Evolutionary conservation across 768 basidiomycete genomes (phyloP).

Genomic region (Chalciporus chontae): DNA sequence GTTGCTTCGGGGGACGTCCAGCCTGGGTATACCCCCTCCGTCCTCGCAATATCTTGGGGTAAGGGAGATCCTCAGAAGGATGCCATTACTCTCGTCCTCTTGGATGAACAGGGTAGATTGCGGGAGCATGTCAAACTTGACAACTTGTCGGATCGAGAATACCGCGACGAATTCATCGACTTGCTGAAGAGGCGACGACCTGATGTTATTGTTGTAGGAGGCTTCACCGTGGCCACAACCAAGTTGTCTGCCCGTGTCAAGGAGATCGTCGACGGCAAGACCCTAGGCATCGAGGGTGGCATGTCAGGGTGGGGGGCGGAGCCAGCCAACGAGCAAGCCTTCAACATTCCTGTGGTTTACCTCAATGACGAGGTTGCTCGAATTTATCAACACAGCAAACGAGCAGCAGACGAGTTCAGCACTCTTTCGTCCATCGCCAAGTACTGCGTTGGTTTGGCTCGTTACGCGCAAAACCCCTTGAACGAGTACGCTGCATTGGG

Average conservation of each 20-base stretch:
- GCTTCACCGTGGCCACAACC: constrained; percentile 79
- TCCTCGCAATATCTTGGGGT: constrained; percentile 92
- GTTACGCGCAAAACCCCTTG: constrained; percentile 90
- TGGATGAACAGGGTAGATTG: constrained; percentile 86
- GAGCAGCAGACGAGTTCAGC: constrained; percentile 81
- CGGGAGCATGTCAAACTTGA: constrained; percentile 90
- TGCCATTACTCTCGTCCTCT: constrained; percentile 76
- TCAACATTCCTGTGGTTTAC: constrained; percentile 74
- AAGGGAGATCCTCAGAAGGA: constrained; percentile 93
- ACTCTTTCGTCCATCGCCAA: constrained; percentile 73
- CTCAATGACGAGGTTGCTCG: constrained; percentile 90
- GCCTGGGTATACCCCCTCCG: constrained; percentile 67
- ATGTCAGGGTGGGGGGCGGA: constrained; percentile 26
- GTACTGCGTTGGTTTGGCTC: constrained; percentile 91
- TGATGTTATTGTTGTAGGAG: constrained; percentile 85
- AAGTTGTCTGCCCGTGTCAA: constrained; percentile 66
- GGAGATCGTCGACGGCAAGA: constrained; percentile 41
- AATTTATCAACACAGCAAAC: constrained; percentile 87
- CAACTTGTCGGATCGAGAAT: constrained; percentile 71
- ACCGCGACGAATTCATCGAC: constrained; percentile 72
- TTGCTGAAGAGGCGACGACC: constrained; percentile 81
- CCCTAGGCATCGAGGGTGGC: constrained; percentile 23
- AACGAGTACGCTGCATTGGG: constrained; percentile 94
- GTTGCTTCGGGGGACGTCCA: constrained; percentile 51
- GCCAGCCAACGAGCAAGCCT: constrained; percentile 39